phyloP scores from a whole-genome alignment of 2,329 filamentous ascomycete genomes.

The Pseudocercospora cruenta region DNA sequence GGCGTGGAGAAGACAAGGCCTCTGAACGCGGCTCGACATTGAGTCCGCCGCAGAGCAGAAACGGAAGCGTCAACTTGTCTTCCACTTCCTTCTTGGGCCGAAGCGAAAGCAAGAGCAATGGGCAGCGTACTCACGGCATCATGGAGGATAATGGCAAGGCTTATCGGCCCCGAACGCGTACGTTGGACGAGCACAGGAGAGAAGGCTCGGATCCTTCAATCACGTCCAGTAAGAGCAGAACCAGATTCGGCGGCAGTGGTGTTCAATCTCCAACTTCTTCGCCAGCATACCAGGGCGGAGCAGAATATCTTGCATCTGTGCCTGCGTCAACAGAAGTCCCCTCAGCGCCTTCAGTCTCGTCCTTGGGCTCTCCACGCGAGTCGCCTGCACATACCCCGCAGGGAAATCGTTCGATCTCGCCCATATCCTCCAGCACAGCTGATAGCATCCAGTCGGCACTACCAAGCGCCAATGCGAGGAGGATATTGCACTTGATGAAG shows the following conservation, averaged over 20 bases:
- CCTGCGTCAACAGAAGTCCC: conserved; percentile 34
- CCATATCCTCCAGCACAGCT: conserved; percentile 35
- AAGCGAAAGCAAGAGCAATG: conserved; percentile 33
- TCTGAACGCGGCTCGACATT: conserved; percentile 15
- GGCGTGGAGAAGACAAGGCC: conserved; percentile 18
- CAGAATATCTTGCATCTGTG: conserved; percentile 39
- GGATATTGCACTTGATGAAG: conserved; percentile 75
- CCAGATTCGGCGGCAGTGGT: conserved; percentile 72
- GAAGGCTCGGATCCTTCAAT: conserved; percentile 47
- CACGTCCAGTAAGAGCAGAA: conserved; percentile 53
- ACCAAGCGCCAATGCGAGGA: conserved; percentile 61
- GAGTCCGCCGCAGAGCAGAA: conserved; percentile 33
- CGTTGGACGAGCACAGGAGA: conserved; percentile 51
- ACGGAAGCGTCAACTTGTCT: conserved; percentile 28
- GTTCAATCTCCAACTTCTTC: conserved; percentile 65
- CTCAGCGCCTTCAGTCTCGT: conserved; percentile 36
- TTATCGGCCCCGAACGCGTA: conserved; percentile 53
- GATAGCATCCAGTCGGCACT: conserved; percentile 36
- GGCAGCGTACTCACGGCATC: conserved; percentile 27
- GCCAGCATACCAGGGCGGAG: conserved; percentile 50
- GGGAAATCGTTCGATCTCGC: conserved; percentile 35
- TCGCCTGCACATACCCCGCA: conserved; percentile 27
- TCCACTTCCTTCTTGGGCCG: conserved; percentile 27
- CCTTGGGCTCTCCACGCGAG: conserved; percentile 34
- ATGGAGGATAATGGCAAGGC: conserved; percentile 23